These are phyloP conservation scores for Setomelanomma holmii DNA, from an alignment of 2,329 filamentous ascomycete species.

Conservation along the genomic window DNA sequence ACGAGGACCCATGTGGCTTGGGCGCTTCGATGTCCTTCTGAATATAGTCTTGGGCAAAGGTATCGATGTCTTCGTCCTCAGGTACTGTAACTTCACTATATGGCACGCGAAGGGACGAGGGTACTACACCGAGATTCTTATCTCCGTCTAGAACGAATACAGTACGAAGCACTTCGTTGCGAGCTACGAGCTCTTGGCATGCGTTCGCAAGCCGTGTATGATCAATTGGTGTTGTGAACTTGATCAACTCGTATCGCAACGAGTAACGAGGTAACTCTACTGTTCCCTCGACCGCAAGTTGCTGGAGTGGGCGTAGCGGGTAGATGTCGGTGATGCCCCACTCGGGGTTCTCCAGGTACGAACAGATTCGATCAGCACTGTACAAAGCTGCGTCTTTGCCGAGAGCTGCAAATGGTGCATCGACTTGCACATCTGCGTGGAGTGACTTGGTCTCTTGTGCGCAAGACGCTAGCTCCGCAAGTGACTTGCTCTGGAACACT, in stretches of 20 bases:
- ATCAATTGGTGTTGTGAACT: constrained; percentile 62
- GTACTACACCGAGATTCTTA: constrained; percentile 64
- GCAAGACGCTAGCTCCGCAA: constrained; percentile 41
- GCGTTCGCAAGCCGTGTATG: constrained; percentile 56
- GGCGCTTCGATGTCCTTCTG: constrained; percentile 62
- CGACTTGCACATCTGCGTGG: constrained; percentile 26
- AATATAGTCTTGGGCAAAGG: constrained; percentile 63
- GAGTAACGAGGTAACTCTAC: constrained; percentile 66
- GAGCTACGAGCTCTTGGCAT: constrained; percentile 64
- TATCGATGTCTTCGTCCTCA: constrained; percentile 59
- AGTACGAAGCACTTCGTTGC: constrained; percentile 70
- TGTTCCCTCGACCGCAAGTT: constrained; percentile 66
- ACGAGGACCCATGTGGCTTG: constrained; percentile 63
- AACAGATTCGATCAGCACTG: constrained; percentile 57
- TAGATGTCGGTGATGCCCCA: constrained; percentile 64
- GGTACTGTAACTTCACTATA: constrained; percentile 49
- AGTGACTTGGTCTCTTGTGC: constrained; percentile 38
- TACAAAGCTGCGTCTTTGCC: constrained; percentile 54
- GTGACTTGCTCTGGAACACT: constrained; percentile 53
- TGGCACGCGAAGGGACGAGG: constrained; percentile 61
- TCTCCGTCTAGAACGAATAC: constrained; percentile 64
- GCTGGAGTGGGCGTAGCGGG: constrained; percentile 66
- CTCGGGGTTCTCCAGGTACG: constrained; percentile 59
- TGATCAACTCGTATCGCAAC: constrained; percentile 69
- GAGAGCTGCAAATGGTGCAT: constrained; percentile 62